Evolutionary conservation across 2,329 filamentous ascomycete species (phyloP).

Genomic region (Graphilbum fragrans): DNA sequence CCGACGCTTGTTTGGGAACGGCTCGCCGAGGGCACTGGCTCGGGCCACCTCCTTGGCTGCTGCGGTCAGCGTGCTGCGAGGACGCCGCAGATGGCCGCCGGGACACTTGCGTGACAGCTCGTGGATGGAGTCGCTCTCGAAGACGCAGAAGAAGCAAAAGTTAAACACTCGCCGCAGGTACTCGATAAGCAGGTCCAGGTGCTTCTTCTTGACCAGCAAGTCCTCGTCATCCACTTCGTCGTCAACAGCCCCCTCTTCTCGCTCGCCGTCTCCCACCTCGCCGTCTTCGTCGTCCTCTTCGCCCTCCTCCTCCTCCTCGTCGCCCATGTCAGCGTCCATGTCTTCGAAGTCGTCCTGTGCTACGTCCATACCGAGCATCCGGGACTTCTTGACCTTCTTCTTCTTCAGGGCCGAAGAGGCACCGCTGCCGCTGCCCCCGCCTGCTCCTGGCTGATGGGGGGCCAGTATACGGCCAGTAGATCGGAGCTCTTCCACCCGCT

Average conservation of each 20-base stretch:
- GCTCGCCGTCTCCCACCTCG: slow-evolving; percentile 69
- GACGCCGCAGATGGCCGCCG: slow-evolving; percentile 89
- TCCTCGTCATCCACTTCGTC: slow-evolving; percentile 88
- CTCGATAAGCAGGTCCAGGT: slow-evolving; percentile 88
- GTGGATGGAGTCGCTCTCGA: slow-evolving; percentile 94
- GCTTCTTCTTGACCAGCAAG: slow-evolving; percentile 85
- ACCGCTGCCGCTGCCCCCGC: neutral
- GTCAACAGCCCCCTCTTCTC: slow-evolving; percentile 65
- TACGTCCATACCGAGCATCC: slow-evolving; percentile 47
- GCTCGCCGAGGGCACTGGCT: slow-evolving; percentile 70
- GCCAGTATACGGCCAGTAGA: slow-evolving; percentile 66
- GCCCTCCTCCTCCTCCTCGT: slow-evolving; percentile 50
- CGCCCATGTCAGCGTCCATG: slow-evolving; percentile 43
- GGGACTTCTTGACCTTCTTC: slow-evolving; percentile 51
- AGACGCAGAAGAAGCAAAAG: slow-evolving; percentile 99
- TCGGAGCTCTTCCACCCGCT: slow-evolving; percentile 71
- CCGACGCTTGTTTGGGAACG: slow-evolving; percentile 75
- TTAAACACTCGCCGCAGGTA: slow-evolving; percentile 95
- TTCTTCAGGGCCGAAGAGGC: neutral
- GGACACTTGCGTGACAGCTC: slow-evolving; percentile 93
- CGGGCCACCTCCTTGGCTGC: slow-evolving; percentile 74
- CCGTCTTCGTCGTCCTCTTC: slow-evolving; percentile 64
- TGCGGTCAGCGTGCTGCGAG: slow-evolving; percentile 71
- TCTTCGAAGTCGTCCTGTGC: slow-evolving; percentile 46
- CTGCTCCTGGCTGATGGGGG: no score